These are phyloP conservation scores for Fragaria ananassa DNA, from an alignment of 306 rosid genomes.

Conservation along the genomic window DNA sequence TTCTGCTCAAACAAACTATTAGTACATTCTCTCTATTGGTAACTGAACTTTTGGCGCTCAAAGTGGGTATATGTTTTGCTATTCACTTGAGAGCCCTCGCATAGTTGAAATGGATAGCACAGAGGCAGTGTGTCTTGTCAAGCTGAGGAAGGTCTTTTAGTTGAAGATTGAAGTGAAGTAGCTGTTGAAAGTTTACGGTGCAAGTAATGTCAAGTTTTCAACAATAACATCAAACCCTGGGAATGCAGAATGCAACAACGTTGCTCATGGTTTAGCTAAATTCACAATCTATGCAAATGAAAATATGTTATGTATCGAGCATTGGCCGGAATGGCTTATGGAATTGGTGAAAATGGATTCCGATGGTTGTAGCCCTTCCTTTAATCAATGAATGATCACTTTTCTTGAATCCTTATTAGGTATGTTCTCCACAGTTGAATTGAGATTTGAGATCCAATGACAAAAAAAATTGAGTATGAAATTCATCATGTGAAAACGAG, in stretches of 20 bases:
- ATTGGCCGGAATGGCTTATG: background rate
- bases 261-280: background rate
- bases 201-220: background rate
- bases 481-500: too few relatives aligned
- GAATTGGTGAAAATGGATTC: too few relatives aligned
- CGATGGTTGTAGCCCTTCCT: too few relatives aligned
- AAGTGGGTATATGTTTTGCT: background rate
- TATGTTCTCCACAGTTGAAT: background rate
- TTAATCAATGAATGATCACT: too few relatives aligned
- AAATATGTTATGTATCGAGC: too few relatives aligned
- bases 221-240: background rate
- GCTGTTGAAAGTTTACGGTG: background rate
- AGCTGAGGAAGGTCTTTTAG: background rate
- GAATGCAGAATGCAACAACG: background rate
- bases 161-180: too few relatives aligned
- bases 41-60: background rate
- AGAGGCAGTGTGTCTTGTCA: background rate
- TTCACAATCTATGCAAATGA: background rate
- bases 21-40: too few relatives aligned
- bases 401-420: too few relatives aligned
- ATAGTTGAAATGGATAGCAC: background rate
- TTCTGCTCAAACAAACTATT: too few relatives aligned
- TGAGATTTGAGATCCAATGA: background rate
- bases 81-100: background rate
- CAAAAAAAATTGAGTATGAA: too few relatives aligned